Evolutionary conservation across 2,329 filamentous ascomycete species (phyloP), one percentile per base, ranked within the genome.

Genomic region (Claviceps africana): DNA sequence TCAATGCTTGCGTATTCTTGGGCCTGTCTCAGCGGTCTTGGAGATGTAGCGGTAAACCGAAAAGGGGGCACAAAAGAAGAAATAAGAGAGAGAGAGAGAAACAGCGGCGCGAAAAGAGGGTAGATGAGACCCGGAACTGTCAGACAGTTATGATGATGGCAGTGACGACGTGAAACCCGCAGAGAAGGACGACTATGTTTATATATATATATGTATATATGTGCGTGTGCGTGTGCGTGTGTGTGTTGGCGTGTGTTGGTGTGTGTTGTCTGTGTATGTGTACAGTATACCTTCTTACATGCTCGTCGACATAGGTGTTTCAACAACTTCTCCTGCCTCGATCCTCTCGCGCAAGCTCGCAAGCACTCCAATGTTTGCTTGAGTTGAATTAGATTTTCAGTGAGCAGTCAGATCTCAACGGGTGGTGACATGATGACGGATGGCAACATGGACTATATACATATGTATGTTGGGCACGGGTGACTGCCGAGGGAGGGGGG

Each of bases 361-460:
- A 43, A 44, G 25, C 19, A 22, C 25, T 31, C n/a, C 25, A 5
- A 37, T 44, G 30, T 50, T 50, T 44, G 42, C 42, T 50, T 1
- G n/a, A 35, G 10, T 15, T 31, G 40, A 35, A 19, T 33, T 19
- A 5, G 8, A 25, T 35, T 25, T 22, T 17, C 17, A 44, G 42
- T 44, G 48, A 50, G 40, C 30, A 50, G 48, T 50, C 48, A 37
- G 40, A 44, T 50, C 31, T 50, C 21, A 25, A 3, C 48, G 48
- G 48, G 40, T 50, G 22, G 30, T 44, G 19, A 35, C 48, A 50
- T 50, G 47, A 49, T n/a, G 37, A 37, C 48, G 40, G 48, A 43
- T 44, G 48, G 40, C 30, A 44, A 45, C 48, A 50, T 45, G 30
- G 5, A 5, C 17, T 43, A 28, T 42, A 9, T 43, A 28, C 31